These are phyloP conservation scores for Gentiana straminea DNA, from an alignment of 257 asterid genomes.

Conservation along the genomic window DNA sequence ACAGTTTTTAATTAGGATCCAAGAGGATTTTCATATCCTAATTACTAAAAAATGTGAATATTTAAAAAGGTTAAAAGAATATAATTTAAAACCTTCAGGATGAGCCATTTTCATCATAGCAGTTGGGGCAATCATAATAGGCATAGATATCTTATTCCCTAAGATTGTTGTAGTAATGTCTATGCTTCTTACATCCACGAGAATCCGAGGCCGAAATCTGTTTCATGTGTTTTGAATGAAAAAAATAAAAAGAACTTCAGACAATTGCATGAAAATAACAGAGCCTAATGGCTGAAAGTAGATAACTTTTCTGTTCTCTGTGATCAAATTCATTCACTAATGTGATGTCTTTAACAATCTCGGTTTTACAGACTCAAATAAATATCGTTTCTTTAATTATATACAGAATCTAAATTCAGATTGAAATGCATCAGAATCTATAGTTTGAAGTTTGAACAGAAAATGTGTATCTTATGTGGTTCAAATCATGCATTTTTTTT, in stretches of 20 bases:
- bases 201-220: slow-evolving; percentile 83
- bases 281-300: not conserved
- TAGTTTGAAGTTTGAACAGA: too few relatives aligned
- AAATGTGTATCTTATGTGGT: too few relatives aligned
- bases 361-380: too few relatives aligned
- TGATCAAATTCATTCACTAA: not conserved
- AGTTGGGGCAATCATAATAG: slow-evolving; percentile 90
- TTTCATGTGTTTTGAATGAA: not conserved
- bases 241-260: too few relatives aligned
- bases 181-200: slow-evolving; percentile 63
- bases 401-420: too few relatives aligned
- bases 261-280: not conserved
- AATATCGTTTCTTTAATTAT: too few relatives aligned
- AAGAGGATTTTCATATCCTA: too few relatives aligned
- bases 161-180: slow-evolving; percentile 46
- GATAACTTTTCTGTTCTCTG: not conserved
- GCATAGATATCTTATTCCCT: slow-evolving; percentile 72
- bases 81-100: slow-evolving; percentile 47
- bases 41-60: too few relatives aligned
- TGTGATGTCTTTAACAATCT: not conserved
- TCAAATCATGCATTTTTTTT: too few relatives aligned
- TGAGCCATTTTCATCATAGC: slow-evolving; percentile 96
- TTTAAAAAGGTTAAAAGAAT: too few relatives aligned
- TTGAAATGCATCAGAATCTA: too few relatives aligned
- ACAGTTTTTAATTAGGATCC: slow-evolving; percentile 3